phyloP scores from a whole-genome alignment of 2,329 filamentous ascomycete species.

The Rhexocercosporidium sp. region DNA sequence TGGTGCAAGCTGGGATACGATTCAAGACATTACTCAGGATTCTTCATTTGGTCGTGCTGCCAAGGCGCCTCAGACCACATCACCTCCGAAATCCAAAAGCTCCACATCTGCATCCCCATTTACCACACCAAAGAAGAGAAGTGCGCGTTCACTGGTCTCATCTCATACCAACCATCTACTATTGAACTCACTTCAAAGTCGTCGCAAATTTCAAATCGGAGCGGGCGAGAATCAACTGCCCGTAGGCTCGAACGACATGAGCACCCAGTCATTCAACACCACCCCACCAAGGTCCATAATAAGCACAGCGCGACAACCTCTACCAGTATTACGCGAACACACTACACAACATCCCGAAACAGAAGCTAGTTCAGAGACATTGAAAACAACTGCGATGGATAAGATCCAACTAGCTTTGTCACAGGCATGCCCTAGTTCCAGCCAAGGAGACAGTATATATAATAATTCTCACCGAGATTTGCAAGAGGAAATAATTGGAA shows the following conservation, averaged over 20 bases:
- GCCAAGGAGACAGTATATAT: background rate
- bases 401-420: slow-evolving; percentile 16
- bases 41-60: background rate
- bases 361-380: background rate
- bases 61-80: background rate
- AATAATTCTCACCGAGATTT: background rate
- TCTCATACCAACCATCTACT: background rate
- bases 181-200: background rate
- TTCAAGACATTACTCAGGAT: background rate
- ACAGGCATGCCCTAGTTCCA: slow-evolving; percentile 9
- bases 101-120: slow-evolving; percentile 2
- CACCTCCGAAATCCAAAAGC: slow-evolving; percentile 7
- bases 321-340: background rate
- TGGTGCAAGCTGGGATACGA: background rate
- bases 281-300: slow-evolving; percentile 24
- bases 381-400: slow-evolving; percentile 1
- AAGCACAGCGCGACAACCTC: background rate
- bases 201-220: background rate
- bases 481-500: background rate
- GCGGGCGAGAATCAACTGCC: background rate
- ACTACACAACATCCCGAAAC: background rate
- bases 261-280: slow-evolving; percentile 34
- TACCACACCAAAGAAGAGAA: background rate
- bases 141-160: too few species aligned
- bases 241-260: slow-evolving; percentile 23